Base-by-base conservation (phyloP, 2,329 filamentous ascomycete species). In the Ascochyta clinopodiicola region DNA sequence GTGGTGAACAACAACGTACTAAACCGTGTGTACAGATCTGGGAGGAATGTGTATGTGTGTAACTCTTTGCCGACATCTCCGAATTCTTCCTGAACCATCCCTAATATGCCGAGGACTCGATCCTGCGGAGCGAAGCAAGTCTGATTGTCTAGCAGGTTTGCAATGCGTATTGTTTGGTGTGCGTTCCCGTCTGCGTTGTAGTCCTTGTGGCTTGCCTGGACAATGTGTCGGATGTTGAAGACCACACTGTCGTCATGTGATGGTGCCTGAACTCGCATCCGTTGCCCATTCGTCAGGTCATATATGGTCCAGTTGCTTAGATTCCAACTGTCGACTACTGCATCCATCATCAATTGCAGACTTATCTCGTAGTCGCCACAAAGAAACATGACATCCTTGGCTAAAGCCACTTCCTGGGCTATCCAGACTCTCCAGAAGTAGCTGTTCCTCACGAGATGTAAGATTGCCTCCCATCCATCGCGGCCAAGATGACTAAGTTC, bases 11-110 rank as follows among this genome's bases (percentile, higher is more conserved):
- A 1, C 22, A 50, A 13, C 2, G 24, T 50, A 15, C 47, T 50
- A 31, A 50, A 44, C 13, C 31, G 38, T 9, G 32, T 44, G 24
- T 50, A 50, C 13, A 50, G 32, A 31, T 50, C 24, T 31, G 47
- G 21, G 24, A 43, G 44, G 8, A 38, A 36, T 4, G 38, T 44
- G 22, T 36, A 50, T 13, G n/a, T 24, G 31, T 44, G 39, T 3
- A 50, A n/a, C 15, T 10, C 39, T 24, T 31, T 6, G 22, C n/a
- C 24, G 2, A 31, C 31, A 8, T 31, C 25, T 44, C 38, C 47
- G 9, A 50, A 44, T 38, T 50, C 47, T 21, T 43, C 38, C 17
- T 44, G 15, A 8, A 50, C 47, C 47, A 50, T 50, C 22, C 47
- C 47, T 5, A 50, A 24, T 29, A 50, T 43, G 7, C 47, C 47